Percentiles rank a stretch among this genome's conserved stretches.
Evolutionary conservation across 495 filamentous ascomycete genomes (phyloP).

Genomic region (Pseudomonodictys pantanalensis): DNA sequence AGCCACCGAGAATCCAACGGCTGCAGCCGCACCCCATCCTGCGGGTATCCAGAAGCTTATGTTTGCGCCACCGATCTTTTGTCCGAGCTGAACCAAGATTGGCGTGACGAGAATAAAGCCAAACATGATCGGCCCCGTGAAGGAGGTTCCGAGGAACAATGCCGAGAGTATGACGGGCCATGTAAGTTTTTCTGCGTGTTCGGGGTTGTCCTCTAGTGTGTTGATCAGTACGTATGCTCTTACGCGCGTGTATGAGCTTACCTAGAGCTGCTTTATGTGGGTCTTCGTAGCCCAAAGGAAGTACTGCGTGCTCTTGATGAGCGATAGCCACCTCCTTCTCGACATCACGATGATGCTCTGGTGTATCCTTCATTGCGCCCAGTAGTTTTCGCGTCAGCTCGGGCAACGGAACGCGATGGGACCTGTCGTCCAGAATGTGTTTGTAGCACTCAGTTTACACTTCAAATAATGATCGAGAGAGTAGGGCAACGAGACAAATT

Average conservation of each 20-base stretch:
- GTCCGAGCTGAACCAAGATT: constrained; percentile 31
- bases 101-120: constrained; percentile 34
- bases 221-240: too few relatives aligned
- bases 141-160: constrained; percentile 37
- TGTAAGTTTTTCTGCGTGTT: constrained; percentile 31
- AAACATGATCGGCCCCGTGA: constrained; percentile 33
- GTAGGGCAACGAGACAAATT: too few relatives aligned
- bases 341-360: background rate
- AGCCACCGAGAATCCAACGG: constrained; percentile 5
- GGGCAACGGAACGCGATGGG: too few relatives aligned
- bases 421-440: too few relatives aligned
- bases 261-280: constrained; percentile 33
- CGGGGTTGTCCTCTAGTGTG: constrained; percentile 34
- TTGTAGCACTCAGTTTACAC: too few relatives aligned
- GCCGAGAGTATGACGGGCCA: constrained; percentile 37
- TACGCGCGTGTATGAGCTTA: too few relatives aligned
- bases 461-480: too few relatives aligned
- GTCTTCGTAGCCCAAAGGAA: constrained; percentile 22
- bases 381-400: too few relatives aligned
- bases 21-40: constrained; percentile 30
- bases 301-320: constrained; percentile 19
- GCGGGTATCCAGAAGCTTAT: constrained; percentile 28
- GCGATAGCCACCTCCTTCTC: background rate
- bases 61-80: constrained; percentile 24
- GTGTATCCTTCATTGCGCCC: constrained; percentile 14